Base-by-base conservation (phyloP, 257 asterid genomes). In the Verbascum thapsus region DNA sequence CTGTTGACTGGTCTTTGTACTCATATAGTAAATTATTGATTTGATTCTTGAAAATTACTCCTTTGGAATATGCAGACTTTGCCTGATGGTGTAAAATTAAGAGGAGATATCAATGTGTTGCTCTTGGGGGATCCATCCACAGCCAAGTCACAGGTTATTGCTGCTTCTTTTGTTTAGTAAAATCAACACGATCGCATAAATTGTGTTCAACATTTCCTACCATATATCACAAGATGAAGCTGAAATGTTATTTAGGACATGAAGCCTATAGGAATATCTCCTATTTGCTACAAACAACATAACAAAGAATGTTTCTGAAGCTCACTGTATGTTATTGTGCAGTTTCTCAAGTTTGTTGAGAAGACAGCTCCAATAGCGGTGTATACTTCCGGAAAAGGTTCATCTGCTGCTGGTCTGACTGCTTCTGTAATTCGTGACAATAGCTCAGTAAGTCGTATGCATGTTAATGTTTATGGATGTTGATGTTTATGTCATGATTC, bases 41-140 rank as follows among this genome's bases (percentile, higher is more conserved):
- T 54, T 59, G 47, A 12, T 45, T 34, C 70, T 58, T 60, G 32
- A 20, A 66, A 50, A 58, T 38, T 4, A n/a, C 56, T 51, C 69
- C 32, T 58, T 61, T 61, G 70, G 59, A 54, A 49, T n/a, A 45
- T 74, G 68, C 82, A 91, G 98, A 49, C 74, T 55, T 77, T 94
- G 77, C 99, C 99, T 8, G 99, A 94, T 72, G 99, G 99, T 74
- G 99, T 94, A 58, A 90, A 80, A 82, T 77, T 94, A 71, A 88
- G 99, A 87, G 97, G 99, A 42, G 99, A 94, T 70, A 94, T 90
- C 74, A 94, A 94, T 73, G 88, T 94, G 51, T 74, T 94, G 81
- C 96, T 94, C 70, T 78, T 94, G 83, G 99, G 99, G 15, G 99
- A 94, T 76, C 99, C 99, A 63, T 94, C 99, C 61, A 90, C 99